Evolutionary conservation across 2,329 filamentous ascomycete genomes (phyloP).

Genomic region (Huntiella decipiens): DNA sequence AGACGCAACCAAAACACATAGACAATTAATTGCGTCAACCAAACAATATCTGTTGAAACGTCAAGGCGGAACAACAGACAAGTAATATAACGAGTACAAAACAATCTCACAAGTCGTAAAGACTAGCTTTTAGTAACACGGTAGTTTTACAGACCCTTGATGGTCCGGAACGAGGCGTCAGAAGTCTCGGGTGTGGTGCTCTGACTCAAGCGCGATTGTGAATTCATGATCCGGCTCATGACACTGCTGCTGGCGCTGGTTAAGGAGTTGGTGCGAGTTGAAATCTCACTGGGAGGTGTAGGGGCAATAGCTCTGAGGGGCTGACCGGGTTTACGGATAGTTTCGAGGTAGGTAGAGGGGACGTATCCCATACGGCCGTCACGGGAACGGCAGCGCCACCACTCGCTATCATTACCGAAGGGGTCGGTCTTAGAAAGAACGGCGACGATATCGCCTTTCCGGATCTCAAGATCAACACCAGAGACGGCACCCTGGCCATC

Average conservation of each 20-base stretch:
- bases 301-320: constrained; percentile 31
- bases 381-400: constrained; percentile 87
- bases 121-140: too few species aligned
- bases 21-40: background rate
- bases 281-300: constrained; percentile 24
- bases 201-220: constrained; percentile 9
- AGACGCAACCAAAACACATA: too few species aligned
- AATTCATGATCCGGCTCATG: constrained; percentile 6
- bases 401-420: constrained; percentile 78
- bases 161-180: constrained; percentile 6
- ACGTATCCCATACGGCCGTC: constrained; percentile 85
- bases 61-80: too few species aligned
- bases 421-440: constrained; percentile 87
- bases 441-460: constrained; percentile 88
- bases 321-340: constrained; percentile 33
- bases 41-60: background rate
- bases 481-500: constrained; percentile 32
- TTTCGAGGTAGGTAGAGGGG: constrained; percentile 75
- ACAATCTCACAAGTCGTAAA: too few species aligned
- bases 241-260: constrained; percentile 20
- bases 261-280: constrained; percentile 28
- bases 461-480: constrained; percentile 75
- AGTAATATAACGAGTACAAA: too few species aligned
- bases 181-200: constrained; percentile 8
- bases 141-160: constrained; percentile 8